These are phyloP conservation scores for Pycnococcus provasolii DNA, from an alignment of 139 green algal genomes.

Conservation along the genomic window DNA sequence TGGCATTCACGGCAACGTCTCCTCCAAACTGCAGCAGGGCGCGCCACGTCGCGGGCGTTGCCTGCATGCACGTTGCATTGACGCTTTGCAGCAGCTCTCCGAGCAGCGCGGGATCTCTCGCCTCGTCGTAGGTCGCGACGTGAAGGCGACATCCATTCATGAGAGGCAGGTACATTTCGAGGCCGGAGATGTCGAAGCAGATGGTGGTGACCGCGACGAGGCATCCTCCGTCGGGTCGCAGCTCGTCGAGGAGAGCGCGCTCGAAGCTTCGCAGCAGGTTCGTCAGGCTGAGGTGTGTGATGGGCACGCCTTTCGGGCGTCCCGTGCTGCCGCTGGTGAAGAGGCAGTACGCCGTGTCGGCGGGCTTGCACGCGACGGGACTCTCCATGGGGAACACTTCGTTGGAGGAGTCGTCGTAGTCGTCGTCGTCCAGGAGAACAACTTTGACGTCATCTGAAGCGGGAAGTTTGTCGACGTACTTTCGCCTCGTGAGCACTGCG, in stretches of 20 bases:
- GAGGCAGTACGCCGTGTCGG: constrained; percentile 42
- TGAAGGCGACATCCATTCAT: constrained; percentile 1
- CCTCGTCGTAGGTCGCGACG: constrained; percentile 8
- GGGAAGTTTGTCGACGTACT: no score
- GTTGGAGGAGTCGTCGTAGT: no score
- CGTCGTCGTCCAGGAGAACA: no score
- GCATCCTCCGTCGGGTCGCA: neutral
- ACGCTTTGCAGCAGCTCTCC: neutral
- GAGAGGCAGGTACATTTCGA: constrained; percentile 27
- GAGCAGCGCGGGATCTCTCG: constrained; percentile 10
- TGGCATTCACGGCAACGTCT: neutral
- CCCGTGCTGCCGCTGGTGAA: constrained; percentile 58
- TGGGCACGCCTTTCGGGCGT: constrained; percentile 43
- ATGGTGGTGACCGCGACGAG: constrained; percentile 21
- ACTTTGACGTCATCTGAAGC: no score
- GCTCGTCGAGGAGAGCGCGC: constrained; percentile 3
- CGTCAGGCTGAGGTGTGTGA: constrained; percentile 28
- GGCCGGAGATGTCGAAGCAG: constrained; percentile 25
- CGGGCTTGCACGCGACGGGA: neutral
- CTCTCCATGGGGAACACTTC: no score
- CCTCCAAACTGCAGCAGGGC: constrained; percentile 3
- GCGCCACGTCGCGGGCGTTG: constrained; percentile 18
- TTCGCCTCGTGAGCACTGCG: constrained; percentile 6
- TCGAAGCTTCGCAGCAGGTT: constrained; percentile 31
- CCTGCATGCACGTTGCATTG: constrained; percentile 11